Percentiles rank a stretch among this genome's conserved stretches.
Conservation (phyloP, 495 filamentous ascomycete species). For the Apodospora peruviana region DNA sequence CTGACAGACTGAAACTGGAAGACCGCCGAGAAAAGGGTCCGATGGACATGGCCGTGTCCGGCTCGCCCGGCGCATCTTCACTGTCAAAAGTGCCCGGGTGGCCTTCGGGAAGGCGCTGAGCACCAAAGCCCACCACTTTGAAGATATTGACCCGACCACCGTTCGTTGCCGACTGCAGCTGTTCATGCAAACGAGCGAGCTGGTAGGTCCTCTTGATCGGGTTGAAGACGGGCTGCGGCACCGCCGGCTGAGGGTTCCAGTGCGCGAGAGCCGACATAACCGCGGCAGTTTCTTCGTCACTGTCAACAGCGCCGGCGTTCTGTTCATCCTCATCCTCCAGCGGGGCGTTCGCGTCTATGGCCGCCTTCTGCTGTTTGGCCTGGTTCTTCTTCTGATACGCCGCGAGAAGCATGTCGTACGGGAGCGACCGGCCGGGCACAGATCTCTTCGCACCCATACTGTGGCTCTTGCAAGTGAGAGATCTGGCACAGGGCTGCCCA, state of each 20-base stretch:
- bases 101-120: slow-evolving; percentile 41
- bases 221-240: slow-evolving; percentile 57
- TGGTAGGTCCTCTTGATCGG: slow-evolving; percentile 70
- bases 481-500: slow-evolving; percentile 83
- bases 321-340: slow-evolving; percentile 77
- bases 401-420: slow-evolving; percentile 89
- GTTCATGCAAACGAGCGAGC: slow-evolving; percentile 81
- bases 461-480: slow-evolving; percentile 93
- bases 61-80: slow-evolving; percentile 43
- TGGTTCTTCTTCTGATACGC: slow-evolving; percentile 99
- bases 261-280: slow-evolving; percentile 80
- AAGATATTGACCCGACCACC: slow-evolving; percentile 53
- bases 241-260: slow-evolving; percentile 66
- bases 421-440: slow-evolving; percentile 82
- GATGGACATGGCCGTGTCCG: slow-evolving; percentile 31
- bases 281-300: slow-evolving; percentile 83
- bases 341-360: slow-evolving; percentile 91
- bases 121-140: slow-evolving; percentile 40
- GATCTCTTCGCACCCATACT: slow-evolving; percentile 92
- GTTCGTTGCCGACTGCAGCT: slow-evolving; percentile 70
- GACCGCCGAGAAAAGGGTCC: slow-evolving; percentile 29
- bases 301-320: slow-evolving; percentile 71
- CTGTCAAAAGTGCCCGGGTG: slow-evolving; percentile 32
- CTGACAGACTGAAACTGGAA: slow-evolving; percentile 41
- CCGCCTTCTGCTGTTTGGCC: slow-evolving; percentile 91